These are phyloP conservation scores for Biancaea sappan DNA, from an alignment of 306 rosid species.

Conservation along the genomic window DNA sequence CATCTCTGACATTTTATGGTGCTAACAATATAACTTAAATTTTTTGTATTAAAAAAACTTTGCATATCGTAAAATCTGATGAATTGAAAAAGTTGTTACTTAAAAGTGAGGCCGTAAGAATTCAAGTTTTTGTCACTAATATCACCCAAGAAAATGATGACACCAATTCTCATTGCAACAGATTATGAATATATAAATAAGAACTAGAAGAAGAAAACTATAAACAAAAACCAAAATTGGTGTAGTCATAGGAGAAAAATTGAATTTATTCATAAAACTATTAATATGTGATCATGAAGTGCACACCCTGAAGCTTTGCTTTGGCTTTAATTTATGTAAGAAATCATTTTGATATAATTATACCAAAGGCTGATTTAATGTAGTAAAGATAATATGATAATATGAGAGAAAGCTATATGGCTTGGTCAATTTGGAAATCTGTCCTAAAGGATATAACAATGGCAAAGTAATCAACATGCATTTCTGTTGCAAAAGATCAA, in stretches of 20 bases:
- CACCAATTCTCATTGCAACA: background rate
- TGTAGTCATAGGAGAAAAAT: background rate
- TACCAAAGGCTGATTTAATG: background rate
- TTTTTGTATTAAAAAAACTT: no score
- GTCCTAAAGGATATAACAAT: no score
- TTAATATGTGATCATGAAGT: background rate
- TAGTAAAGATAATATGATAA: no score
- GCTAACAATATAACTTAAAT: no score
- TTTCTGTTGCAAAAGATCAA: no score
- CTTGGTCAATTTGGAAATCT: no score
- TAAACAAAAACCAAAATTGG: background rate
- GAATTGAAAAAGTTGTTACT: no score
- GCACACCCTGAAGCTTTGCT: background rate
- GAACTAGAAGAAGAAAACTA: background rate
- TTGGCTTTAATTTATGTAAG: background rate
- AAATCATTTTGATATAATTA: background rate
- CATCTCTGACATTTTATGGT: no score
- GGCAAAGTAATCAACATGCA: no score
- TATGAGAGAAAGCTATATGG: no score
- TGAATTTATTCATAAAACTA: background rate
- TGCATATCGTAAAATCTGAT: no score
- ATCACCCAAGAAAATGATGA: background rate
- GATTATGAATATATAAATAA: background rate
- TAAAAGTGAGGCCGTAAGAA: background rate
- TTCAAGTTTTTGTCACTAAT: background rate